Base-by-base conservation (phyloP, 2,329 filamentous ascomycete genomes). In the Epichloe gansuensis region DNA sequence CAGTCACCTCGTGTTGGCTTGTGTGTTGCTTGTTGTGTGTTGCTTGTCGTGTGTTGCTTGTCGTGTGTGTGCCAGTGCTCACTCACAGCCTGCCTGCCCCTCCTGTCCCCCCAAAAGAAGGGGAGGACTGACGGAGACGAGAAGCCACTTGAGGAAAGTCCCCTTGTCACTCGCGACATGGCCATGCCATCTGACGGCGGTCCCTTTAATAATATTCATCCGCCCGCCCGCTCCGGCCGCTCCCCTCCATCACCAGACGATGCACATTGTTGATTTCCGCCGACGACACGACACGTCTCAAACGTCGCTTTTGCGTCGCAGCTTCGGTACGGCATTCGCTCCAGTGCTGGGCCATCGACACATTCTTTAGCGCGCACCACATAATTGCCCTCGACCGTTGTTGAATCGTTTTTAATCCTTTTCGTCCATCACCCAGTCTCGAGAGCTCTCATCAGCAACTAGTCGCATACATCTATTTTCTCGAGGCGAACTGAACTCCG, bases 291-390 rank as follows among this genome's bases (percentile, higher is more conserved):
- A 11, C 28, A 35, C 31, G 43, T 47, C 48, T 50, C 39, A 21
- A 21, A 47, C 28, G 47, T 50, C 48, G 47, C 11, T 34, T 47
- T 37, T 53, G 44, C 43, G 44, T 50, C 52, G 52, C 52, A 46
- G 35, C 47, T 11, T 50, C 42, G 28, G 28, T 1, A 31, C 28
- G 28, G 8, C 28, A 31, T 4, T 4, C 28, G 28, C 28, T 31
- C 3, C 28, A 31, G 28, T 31, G 37, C 13, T 39, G 13, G 37
- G 17, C 21, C 42, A 49, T 39, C 37, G 4, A 31, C 28, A 23
- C 17, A 17, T 21, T 21, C 21, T 41, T 17, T 23, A 49, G 12
- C 17, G 37, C 37, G 23, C 47, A 31, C 21, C 23, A n/a, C 47
- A 42, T 12, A 11, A 3, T 38, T 7, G 12, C 28, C n/a, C 6